Evolutionary conservation across 2,329 filamentous ascomycete genomes (phyloP).

Genomic region (Fusarium succisae): DNA sequence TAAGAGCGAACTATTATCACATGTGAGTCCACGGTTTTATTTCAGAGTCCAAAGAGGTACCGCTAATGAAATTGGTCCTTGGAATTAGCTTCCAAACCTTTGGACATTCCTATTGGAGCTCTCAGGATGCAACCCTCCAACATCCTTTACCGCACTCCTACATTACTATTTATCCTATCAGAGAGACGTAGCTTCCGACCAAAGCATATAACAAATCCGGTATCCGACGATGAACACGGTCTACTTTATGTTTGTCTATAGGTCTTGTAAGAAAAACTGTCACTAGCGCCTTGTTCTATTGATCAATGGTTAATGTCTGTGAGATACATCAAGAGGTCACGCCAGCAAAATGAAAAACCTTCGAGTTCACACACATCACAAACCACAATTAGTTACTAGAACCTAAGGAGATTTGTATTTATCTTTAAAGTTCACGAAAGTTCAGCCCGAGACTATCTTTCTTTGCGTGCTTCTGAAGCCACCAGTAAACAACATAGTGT

Average conservation of each 20-base stretch:
- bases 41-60: neutral
- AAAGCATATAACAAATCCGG: neutral
- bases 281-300: too few species aligned
- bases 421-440: neutral
- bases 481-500: neutral
- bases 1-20: neutral
- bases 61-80: neutral
- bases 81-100: neutral
- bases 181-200: neutral
- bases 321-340: too few species aligned
- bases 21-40: neutral
- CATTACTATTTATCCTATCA: neutral
- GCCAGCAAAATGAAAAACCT: too few species aligned
- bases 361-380: neutral
- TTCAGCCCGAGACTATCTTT: too few species aligned
- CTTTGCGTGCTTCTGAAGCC: neutral
- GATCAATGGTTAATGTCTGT: too few species aligned
- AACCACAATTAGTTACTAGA: too few species aligned
- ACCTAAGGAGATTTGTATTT: accelerated
- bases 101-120: neutral
- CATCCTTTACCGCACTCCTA: neutral
- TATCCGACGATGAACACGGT: too few species aligned
- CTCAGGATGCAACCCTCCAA: neutral
- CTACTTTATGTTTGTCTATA: too few species aligned
- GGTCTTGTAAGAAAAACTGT: too few species aligned